Evolutionary conservation across 148 eudicot species (phyloP).

Genomic region (Vaccinium vitisidaea): DNA sequence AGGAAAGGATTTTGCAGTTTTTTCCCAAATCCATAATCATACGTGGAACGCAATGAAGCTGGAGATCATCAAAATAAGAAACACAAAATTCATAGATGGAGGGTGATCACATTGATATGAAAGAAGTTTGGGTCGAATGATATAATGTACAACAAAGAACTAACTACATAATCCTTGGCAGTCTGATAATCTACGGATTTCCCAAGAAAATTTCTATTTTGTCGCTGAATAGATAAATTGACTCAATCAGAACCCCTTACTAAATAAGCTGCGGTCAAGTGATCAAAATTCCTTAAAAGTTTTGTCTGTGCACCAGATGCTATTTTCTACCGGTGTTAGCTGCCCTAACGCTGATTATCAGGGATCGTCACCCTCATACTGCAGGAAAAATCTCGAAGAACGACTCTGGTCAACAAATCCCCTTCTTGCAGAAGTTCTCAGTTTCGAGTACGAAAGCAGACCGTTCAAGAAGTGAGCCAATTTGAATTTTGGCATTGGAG

Average conservation of each 20-base stretch:
- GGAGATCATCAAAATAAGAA: background rate
- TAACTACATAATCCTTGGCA: background rate
- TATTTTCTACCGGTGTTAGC: background rate
- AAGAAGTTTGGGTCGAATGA: background rate
- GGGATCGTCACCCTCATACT: background rate
- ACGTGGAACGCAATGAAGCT: too few relatives aligned
- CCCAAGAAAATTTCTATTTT: too few relatives aligned
- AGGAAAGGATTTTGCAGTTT: background rate
- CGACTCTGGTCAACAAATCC: background rate
- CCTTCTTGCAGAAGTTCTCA: slow-evolving; percentile 3
- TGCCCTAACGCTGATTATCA: background rate
- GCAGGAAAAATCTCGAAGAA: background rate
- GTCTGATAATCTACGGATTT: background rate
- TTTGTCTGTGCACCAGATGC: background rate
- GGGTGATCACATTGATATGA: background rate
- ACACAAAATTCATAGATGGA: background rate
- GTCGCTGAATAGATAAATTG: background rate
- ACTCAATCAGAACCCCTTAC: background rate
- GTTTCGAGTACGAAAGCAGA: slow-evolving; percentile 13
- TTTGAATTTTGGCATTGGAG: slow-evolving; percentile 10
- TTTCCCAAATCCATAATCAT: background rate
- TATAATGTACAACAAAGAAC: background rate
- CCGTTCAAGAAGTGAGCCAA: slow-evolving; percentile 9
- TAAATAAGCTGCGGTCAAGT: background rate
- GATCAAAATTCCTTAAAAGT: background rate